Conservation (phyloP, 257 asterid genomes). For the Anisodus tanguticus region DNA sequence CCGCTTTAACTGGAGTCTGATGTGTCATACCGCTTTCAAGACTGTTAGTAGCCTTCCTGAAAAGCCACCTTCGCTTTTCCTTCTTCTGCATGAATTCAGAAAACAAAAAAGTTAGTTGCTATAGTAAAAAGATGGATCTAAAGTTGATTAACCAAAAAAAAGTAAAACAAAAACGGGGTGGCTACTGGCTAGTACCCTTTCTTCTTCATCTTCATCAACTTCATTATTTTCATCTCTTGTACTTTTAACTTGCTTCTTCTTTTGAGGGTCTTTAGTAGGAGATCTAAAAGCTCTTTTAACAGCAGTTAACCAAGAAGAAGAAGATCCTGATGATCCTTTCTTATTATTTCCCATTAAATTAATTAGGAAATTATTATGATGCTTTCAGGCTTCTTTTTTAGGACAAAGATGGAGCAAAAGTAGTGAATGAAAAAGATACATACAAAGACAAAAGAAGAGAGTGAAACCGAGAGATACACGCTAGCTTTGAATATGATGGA, state of each 20-base stretch:
- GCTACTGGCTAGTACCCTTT: conserved; percentile 34
- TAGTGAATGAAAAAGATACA: background rate
- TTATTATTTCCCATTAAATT: conserved; percentile 41
- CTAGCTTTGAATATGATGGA: background rate
- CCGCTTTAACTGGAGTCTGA: background rate
- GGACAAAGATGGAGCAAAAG: background rate
- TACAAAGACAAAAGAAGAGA: background rate
- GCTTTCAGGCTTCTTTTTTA: no score
- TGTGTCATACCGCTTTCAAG: conserved; percentile 25
- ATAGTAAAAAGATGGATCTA: background rate
- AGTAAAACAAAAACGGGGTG: background rate
- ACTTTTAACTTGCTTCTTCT: conserved; percentile 31
- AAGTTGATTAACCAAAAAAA: background rate
- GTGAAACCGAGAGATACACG: background rate
- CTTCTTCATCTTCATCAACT: conserved; percentile 42
- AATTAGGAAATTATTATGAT: conserved; percentile 25
- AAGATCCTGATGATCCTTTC: conserved; percentile 31
- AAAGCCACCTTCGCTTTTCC: conserved; percentile 48
- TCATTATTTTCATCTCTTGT: conserved; percentile 27
- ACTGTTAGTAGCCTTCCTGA: conserved; percentile 35
- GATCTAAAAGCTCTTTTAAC: conserved; percentile 58
- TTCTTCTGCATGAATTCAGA: conserved; percentile 39
- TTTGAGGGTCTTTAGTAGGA: conserved; percentile 46
- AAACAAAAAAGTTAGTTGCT: background rate
- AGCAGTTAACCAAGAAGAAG: conserved; percentile 56